Evolutionary conservation across 1,284 basidiomycete species (phyloP), one percentile per base, ranked within the genome.

Genomic region (Ceratobasidium theobromae): DNA sequence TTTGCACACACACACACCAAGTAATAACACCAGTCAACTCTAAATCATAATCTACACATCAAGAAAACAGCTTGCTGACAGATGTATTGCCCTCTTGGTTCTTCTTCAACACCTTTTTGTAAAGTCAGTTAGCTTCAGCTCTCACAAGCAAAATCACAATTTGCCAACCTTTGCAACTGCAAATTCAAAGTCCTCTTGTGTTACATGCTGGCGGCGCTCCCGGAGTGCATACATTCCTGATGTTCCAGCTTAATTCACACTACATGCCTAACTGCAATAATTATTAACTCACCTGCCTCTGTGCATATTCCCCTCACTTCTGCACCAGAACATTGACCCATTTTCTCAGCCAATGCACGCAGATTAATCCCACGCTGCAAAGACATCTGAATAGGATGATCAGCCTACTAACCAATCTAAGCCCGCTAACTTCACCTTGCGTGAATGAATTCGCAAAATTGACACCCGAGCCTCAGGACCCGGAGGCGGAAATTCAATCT

Each of bases 401-500:
- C 8, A 21, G 1, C 21, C 0, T 28, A 16, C 43, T 8, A 58
- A 23, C 3, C 14, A 32, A 38, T 38, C 8, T 23, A 60, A n/a
- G n/a, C n/a, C n/a, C n/a, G n/a, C n/a, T n/a, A n/a, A n/a, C n/a
- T 80, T 21, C 52, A 89, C 92, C 84, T 99, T 98, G 72, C 96
- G 86, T 40, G 94, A 97, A 77, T 99, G 96, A 71, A 98, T 98
- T 62, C 95, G 89, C 52, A 99, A 84, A 76, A 99, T 99, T 25
- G 93, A 92, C 46, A 98, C 93, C 72, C 96, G 90, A 4, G 96
- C 96, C 77, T 98, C 95, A 1, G 95, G 96, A 8, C 96, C 97
- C 65, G 97, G 96, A 53, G 96, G 96, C 27, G 97, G 97, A 81
- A 99, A 98, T 78, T 99, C 96, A 73, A 99, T 99, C 82, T 98